phyloP scores from a whole-genome alignment of 768 basidiomycete genomes.

The Kwoniella dejecticola region DNA sequence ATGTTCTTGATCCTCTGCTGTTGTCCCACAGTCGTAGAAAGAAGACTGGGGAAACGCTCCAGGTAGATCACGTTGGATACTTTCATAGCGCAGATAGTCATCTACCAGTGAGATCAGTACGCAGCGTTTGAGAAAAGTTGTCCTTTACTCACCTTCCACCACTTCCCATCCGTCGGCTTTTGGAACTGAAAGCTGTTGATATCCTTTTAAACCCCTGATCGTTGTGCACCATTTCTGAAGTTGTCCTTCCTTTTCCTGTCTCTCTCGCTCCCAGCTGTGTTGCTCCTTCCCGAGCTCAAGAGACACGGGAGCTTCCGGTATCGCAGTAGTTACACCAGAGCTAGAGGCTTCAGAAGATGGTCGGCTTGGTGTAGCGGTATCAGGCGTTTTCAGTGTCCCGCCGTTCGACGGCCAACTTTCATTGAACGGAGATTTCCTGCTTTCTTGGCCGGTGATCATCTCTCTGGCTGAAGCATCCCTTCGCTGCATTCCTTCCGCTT shows the following conservation, averaged over 20 bases:
- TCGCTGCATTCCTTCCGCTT: no score
- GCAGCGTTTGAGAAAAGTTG: not conserved
- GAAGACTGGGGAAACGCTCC: conserved; percentile 43
- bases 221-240: conserved; percentile 12
- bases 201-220: conserved; percentile 13
- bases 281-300: no score
- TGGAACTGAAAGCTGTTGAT: not conserved
- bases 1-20: not conserved
- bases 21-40: conserved; percentile 3
- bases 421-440: no score
- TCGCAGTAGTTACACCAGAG: not conserved
- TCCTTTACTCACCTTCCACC: conserved; percentile 33
- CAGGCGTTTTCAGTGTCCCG: no score
- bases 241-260: not conserved
- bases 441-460: no score
- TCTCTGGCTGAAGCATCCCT: no score
- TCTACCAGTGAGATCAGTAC: conserved; percentile 11
- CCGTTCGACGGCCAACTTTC: no score
- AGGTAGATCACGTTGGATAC: conserved; percentile 27
- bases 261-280: not conserved
- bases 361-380: conserved; percentile 5
- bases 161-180: conserved; percentile 42
- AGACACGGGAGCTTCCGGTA: not conserved
- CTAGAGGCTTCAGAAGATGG: conserved; percentile 18
- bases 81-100: conserved; percentile 10